Base-by-base conservation (phyloP, 2,329 filamentous ascomycete species). In the Pseudogymnoascus sp. region DNA sequence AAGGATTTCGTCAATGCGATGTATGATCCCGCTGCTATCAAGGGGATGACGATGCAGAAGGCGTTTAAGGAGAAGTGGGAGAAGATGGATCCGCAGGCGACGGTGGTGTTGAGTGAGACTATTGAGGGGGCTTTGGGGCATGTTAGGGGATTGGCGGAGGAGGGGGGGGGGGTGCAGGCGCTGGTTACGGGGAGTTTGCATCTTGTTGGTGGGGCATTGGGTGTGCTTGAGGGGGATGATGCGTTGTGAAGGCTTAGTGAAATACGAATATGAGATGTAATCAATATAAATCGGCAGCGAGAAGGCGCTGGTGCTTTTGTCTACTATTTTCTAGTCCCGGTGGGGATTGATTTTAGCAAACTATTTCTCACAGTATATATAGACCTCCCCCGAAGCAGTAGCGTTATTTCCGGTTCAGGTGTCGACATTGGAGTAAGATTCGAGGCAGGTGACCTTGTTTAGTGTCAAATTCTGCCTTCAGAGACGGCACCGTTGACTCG, bases 181-280 rank as follows among this genome's bases (percentile, higher is more conserved):
- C 76, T 96, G 62, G 86, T 91, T 8, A 96, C 92, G 12, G 92
- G 92, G 2, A 95, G 91, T 73, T 76, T 96, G 70, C 89, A 96
- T 78, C 80, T 96, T 40, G 91, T 92, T 0, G 91, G 92, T 6
- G 90, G 89, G 10, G 78, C 92, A 53, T 77, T 96, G 61, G 87
- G 89, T 73, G 85, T 89, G 0, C 74, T 95, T 64, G 90, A 89
- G 33, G 59, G 59, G 10, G 33, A 18, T 12, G 47, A 56, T 56
- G 28, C 47, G 6, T 56, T 56, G 25, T 56, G 28, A 56, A 1
- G n/a, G 10, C 5, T 18, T 50, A 16, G 21, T 31, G 23, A 31
- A 28, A 28, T 50, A 1, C 23, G 23, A 2, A 7, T 53, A 31
- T 53, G 23, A 16, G 8, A 12, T 56, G n/a, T 56, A 18, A 6